Base-by-base conservation (phyloP, 106 monocot genomes). In the Chionographis japonica region DNA sequence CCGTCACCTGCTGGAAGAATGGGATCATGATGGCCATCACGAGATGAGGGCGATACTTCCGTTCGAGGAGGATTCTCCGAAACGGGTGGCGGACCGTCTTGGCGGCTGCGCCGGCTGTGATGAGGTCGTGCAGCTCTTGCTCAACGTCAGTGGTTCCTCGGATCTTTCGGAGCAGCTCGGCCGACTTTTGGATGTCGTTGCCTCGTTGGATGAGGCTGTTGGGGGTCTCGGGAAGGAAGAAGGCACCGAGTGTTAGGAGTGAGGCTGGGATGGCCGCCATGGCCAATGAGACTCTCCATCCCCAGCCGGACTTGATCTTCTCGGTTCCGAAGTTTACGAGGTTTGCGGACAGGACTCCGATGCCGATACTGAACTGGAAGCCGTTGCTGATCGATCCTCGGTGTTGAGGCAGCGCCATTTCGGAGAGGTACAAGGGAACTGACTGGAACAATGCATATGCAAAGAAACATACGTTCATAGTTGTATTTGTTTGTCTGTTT, bases 161-260 rank as follows among this genome's bases (percentile, higher is more conserved):
- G 35, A 87, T 78, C 64, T 69, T 83, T 39, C 74, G 65, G 63
- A 66, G 65, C 18, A 66, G 20, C 12, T 27, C 10, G 10, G 17
- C 19, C 2, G 73, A 83, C 2, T 62, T 65, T 7, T 62, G 10
- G 17, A 67, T n/a, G 40, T 79, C 79, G 2, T 46, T n/a, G 37
- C 79, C 68, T 7, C 65, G 75, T 46, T 83, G 86, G 58, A 87
- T 62, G 10, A 87, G 76, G 50, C 70, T 83, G 62, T 50, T 81
- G 39, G 82, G 82, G 2, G 77, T 77, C 5, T 82, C 82, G 2
- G 82, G 73, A 10, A 82, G 77, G 56, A 82, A 69, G 57, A 82
- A 12, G 13, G 77, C 64, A 4, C 73, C 73, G 11, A 78, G 52
- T 2, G 63, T 42, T 4, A 82, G 63, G 8, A 78, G 52, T 1